Conservation (phyloP, 2,329 filamentous ascomycete species). For the Tolypocladium tropicale region DNA sequence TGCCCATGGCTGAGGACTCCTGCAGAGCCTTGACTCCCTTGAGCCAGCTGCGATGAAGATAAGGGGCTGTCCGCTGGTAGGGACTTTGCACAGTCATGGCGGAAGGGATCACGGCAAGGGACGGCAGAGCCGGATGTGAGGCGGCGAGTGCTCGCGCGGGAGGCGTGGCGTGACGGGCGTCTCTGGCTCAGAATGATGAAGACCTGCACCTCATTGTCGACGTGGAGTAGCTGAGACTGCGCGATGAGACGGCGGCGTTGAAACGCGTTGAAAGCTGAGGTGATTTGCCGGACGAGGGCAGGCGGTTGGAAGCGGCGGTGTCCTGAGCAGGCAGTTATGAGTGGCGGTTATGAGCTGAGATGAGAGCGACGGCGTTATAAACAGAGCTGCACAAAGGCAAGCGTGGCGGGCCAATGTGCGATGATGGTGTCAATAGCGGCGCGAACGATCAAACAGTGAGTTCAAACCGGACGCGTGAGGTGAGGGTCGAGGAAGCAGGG, state of each 20-base stretch:
- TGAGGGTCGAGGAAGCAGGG: not conserved
- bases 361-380: not conserved
- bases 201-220: conserved; percentile 5
- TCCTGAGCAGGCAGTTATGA: not conserved
- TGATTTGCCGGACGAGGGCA: not conserved
- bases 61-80: conserved; percentile 39
- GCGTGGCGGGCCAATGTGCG: not conserved
- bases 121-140: conserved; percentile 5
- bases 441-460: not conserved
- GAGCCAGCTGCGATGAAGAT: conserved; percentile 45
- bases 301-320: not conserved
- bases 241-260: not conserved
- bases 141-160: not conserved
- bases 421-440: not conserved
- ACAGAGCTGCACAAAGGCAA: not conserved
- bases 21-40: conserved; percentile 34
- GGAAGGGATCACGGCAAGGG: conserved; percentile 23
- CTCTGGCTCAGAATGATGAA: conserved; percentile 3
- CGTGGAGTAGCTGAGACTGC: not conserved
- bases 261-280: not conserved
- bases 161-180: not conserved
- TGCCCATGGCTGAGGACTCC: conserved; percentile 29
- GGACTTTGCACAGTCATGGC: conserved; percentile 38
- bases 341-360: not conserved
- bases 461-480: conserved; percentile 1